These are phyloP conservation scores for Thermomucor indicae-seudaticae DNA, from an alignment of 371 early-diverging fungal genomes.

Conservation along the genomic window DNA sequence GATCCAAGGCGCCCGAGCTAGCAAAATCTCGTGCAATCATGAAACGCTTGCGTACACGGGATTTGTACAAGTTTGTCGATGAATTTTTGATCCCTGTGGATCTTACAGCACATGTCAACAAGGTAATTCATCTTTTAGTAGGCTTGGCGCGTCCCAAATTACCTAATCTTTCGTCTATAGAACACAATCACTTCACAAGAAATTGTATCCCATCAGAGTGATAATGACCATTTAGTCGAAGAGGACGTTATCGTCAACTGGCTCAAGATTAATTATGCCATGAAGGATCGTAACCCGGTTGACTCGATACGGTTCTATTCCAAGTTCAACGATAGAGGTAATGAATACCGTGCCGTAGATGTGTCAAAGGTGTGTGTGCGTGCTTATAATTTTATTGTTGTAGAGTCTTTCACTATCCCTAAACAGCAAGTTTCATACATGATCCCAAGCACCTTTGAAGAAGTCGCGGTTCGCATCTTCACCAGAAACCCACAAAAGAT, in stretches of 20 bases:
- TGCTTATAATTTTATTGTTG: too few species aligned
- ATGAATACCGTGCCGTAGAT: neutral
- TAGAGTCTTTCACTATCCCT: constrained; percentile 60
- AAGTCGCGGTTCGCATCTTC: constrained; percentile 66
- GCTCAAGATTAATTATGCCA: constrained; percentile 74
- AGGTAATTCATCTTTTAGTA: constrained; percentile 18
- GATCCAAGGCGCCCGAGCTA: constrained; percentile 58
- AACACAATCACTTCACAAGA: constrained; percentile 48
- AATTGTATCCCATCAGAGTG: constrained; percentile 55
- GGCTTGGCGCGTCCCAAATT: neutral
- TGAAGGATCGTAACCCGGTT: constrained; percentile 83
- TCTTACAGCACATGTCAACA: constrained; percentile 35
- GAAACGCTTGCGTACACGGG: constrained; percentile 66
- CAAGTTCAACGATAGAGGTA: constrained; percentile 58
- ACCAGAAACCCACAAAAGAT: constrained; percentile 60
- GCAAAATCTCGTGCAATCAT: constrained; percentile 64
- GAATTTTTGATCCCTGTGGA: constrained; percentile 72
- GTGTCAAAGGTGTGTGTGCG: too few species aligned
- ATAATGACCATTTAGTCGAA: constrained; percentile 45
- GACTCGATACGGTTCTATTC: constrained; percentile 80
- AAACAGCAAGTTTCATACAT: constrained; percentile 70
- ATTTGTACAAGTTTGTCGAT: constrained; percentile 89
- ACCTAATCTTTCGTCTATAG: constrained; percentile 10
- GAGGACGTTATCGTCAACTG: constrained; percentile 77
- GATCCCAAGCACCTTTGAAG: constrained; percentile 70